These are phyloP conservation scores for Penicillium cataractarum DNA, from an alignment of 495 filamentous ascomycete genomes.

Conservation along the genomic window DNA sequence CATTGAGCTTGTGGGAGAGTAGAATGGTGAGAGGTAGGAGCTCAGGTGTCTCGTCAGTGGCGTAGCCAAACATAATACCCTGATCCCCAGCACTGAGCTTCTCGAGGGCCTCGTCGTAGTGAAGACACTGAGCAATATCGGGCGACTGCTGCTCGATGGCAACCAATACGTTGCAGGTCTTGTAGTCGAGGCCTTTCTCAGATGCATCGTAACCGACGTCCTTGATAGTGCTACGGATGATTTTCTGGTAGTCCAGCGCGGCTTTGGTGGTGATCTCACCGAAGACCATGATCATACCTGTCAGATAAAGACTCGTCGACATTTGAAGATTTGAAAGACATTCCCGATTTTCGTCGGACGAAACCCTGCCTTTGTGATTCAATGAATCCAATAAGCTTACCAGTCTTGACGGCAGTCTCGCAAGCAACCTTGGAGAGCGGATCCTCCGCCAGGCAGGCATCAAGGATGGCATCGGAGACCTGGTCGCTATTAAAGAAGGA, in stretches of 20 bases:
- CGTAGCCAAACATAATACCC: conserved; percentile 99
- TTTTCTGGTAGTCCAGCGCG: conserved; percentile 93
- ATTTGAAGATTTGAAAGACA: no score
- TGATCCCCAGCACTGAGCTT: conserved; percentile 98
- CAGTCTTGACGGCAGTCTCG: conserved; percentile 99
- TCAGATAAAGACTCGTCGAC: no score
- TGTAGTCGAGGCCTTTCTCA: conserved; percentile 99
- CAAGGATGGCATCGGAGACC: conserved; percentile 97
- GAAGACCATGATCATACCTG: conserved; percentile 97
- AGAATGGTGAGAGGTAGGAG: conserved; percentile 90
- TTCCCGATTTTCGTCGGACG: conserved; percentile 22
- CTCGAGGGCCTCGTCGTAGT: conserved; percentile 95
- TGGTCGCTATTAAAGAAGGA: no score
- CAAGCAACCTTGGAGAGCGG: conserved; percentile 98
- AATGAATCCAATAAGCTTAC: conserved; percentile 50
- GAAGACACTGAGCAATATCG: conserved; percentile 97
- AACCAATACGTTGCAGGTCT: conserved; percentile 97
- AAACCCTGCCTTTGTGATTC: no score
- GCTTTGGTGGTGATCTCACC: conserved; percentile 99
- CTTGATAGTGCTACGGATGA: conserved; percentile 94
- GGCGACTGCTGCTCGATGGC: conserved; percentile 99
- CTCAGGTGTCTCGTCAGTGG: conserved; percentile 98
- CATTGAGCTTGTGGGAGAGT: conserved; percentile 94
- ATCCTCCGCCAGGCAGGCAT: conserved; percentile 92
- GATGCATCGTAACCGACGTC: conserved; percentile 98